phyloP scores from a whole-genome alignment of 805 yeast species.

The Spathaspora boniae region DNA sequence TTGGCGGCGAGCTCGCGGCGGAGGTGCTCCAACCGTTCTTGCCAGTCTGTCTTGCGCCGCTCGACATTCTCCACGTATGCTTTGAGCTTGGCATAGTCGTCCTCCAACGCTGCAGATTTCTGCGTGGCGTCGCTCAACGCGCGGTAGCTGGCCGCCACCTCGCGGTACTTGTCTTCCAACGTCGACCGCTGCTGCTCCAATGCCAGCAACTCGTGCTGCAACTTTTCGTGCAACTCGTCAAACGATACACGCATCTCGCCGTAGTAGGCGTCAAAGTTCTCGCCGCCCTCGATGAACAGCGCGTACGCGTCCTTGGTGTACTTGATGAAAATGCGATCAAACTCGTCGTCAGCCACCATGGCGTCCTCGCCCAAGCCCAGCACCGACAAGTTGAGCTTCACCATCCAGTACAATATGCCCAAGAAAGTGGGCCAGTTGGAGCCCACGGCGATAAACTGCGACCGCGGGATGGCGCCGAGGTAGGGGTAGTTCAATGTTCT shows the following conservation, averaged over 20 bases:
- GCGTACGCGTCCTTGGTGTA: constrained; percentile 67
- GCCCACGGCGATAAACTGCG: constrained; percentile 88
- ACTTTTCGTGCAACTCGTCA: constrained; percentile 45
- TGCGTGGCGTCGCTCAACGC: constrained; percentile 49
- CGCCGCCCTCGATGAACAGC: constrained; percentile 61
- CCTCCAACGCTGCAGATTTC: constrained; percentile 60
- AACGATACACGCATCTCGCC: constrained; percentile 56
- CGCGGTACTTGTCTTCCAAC: constrained; percentile 40
- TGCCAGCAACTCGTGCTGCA: constrained; percentile 34
- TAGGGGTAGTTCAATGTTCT: constrained; percentile 74
- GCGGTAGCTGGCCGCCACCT: constrained; percentile 42
- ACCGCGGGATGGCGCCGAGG: constrained; percentile 72
- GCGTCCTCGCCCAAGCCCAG: constrained; percentile 27
- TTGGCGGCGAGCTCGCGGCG: constrained; percentile 16
- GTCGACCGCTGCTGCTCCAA: constrained; percentile 30
- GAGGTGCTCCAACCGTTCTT: constrained; percentile 37
- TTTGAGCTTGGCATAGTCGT: constrained; percentile 66
- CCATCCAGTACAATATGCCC: constrained; percentile 82
- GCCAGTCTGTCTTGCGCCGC: constrained; percentile 64
- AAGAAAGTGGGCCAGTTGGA: constrained; percentile 85
- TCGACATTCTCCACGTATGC: constrained; percentile 70
- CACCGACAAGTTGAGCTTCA: constrained; percentile 46
- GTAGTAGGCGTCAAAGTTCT: constrained; percentile 47
- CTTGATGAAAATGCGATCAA: constrained; percentile 51
- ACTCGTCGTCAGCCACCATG: constrained; percentile 40